A percentile compares a stretch with the other conserved stretches of the same genome.
Conservation (phyloP, 1,139 yeast species). For the Lodderomyces oxycetoniae region DNA sequence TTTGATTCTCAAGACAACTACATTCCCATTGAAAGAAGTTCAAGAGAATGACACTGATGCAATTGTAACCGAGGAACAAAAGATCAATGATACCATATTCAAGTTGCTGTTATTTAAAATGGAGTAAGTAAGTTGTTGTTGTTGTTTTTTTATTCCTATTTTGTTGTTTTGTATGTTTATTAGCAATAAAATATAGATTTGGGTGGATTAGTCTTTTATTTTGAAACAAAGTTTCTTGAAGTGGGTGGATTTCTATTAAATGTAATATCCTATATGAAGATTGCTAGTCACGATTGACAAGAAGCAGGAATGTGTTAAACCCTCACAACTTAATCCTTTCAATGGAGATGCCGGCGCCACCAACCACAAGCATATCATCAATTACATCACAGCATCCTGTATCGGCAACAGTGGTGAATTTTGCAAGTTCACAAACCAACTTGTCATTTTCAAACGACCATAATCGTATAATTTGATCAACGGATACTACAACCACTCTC, state of each 20-base stretch:
- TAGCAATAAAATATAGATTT: background rate
- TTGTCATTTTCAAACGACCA: constrained; percentile 46
- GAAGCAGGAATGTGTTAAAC: too few species aligned
- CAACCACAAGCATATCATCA: constrained; percentile 40
- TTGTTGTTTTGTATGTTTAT: background rate
- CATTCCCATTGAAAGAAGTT: constrained; percentile 49
- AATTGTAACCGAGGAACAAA: constrained; percentile 86
- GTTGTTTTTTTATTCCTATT: too few species aligned
- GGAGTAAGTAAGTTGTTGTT: too few species aligned
- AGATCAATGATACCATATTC: constrained; percentile 81
- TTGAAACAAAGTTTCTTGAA: too few species aligned
- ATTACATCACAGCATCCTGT: constrained; percentile 65
- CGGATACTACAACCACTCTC: constrained; percentile 50
- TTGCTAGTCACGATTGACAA: too few species aligned
- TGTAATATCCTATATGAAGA: constrained; percentile 6
- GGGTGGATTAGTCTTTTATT: too few species aligned
- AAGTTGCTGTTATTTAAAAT: constrained; percentile 67
- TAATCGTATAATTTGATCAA: constrained; percentile 69
- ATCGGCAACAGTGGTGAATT: constrained; percentile 82
- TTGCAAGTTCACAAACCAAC: constrained; percentile 36
- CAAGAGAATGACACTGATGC: constrained; percentile 37
- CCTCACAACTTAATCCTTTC: background rate
- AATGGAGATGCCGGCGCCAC: constrained; percentile 61
- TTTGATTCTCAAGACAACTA: constrained; percentile 71
- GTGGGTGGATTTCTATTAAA: too few species aligned